These are phyloP conservation scores for Domatiomyces globalis DNA, from an alignment of 2,329 filamentous ascomycete genomes.

Conservation along the genomic window DNA sequence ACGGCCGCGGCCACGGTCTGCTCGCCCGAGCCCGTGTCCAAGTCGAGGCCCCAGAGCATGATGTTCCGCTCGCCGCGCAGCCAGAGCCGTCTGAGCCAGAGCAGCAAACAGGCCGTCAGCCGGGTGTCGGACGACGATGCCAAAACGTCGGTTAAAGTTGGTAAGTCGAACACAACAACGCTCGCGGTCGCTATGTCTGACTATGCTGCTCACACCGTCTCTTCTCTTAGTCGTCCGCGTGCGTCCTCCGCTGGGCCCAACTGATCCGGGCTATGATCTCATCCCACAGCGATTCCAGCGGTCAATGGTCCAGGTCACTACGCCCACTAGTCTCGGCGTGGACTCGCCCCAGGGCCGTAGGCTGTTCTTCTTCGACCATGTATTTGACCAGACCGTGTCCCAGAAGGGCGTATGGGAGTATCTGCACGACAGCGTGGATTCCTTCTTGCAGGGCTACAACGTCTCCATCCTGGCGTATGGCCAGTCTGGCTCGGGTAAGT, in stretches of 20 bases:
- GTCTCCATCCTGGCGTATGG: slow-evolving; percentile 94
- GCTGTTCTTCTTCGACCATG: slow-evolving; percentile 89
- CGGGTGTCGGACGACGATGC: slow-evolving; percentile 78
- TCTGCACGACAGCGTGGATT: slow-evolving; percentile 71
- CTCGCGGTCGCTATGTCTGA: background rate
- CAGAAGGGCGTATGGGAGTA: slow-evolving; percentile 95
- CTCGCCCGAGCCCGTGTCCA: slow-evolving; percentile 15
- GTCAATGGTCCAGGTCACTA: slow-evolving; percentile 79
- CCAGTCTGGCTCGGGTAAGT: slow-evolving; percentile 94
- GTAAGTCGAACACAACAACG: slow-evolving; percentile 40
- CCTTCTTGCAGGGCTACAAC: slow-evolving; percentile 94
- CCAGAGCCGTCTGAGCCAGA: slow-evolving; percentile 68
- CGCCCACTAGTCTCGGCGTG: slow-evolving; percentile 70
- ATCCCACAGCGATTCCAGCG: slow-evolving; percentile 92
- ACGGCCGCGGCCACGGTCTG: too few species aligned
- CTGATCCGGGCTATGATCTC: slow-evolving; percentile 83
- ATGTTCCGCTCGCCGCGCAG: slow-evolving; percentile 62
- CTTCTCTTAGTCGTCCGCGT: slow-evolving; percentile 63
- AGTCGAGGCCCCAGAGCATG: slow-evolving; percentile 62
- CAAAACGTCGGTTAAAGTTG: slow-evolving; percentile 89
- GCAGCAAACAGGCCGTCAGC: slow-evolving; percentile 57
- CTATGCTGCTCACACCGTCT: slow-evolving; percentile 1
- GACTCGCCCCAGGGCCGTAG: slow-evolving; percentile 88
- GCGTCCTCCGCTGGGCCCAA: slow-evolving; percentile 66
- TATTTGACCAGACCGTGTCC: slow-evolving; percentile 68